Conservation (phyloP, 768 basidiomycete species). For the Lactarius hatsudake region DNA sequence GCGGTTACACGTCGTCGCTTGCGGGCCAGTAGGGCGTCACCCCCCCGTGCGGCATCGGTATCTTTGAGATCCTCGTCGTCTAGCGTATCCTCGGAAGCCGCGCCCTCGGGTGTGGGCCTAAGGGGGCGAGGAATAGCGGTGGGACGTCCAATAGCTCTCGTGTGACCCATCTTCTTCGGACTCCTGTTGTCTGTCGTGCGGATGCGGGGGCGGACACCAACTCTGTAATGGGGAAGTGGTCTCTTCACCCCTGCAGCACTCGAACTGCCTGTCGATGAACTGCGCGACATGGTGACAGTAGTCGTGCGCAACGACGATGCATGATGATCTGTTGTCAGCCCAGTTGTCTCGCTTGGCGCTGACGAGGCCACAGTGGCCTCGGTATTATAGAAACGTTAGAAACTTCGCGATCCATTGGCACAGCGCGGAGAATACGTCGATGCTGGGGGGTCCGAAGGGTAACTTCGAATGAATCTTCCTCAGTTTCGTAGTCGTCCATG, state of each 20-base stretch:
- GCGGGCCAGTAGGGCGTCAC: conserved; percentile 10
- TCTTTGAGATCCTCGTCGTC: conserved; percentile 22
- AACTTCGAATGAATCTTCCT: conserved; percentile 63
- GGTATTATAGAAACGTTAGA: conserved; percentile 24
- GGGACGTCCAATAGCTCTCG: conserved; percentile 12
- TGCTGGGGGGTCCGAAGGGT: conserved; percentile 63
- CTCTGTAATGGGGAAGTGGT: conserved; percentile 26
- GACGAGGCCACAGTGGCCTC: conserved; percentile 30
- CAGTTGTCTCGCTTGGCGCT: conserved; percentile 28
- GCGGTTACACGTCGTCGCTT: conserved; percentile 23
- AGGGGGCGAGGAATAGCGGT: conserved; percentile 13
- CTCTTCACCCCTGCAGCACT: conserved; percentile 33
- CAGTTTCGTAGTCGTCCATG: conserved; percentile 38
- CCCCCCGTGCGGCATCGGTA: background rate
- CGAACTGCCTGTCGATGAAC: conserved; percentile 26
- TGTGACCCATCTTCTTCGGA: conserved; percentile 10
- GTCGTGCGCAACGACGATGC: conserved; percentile 34
- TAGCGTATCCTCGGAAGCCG: conserved; percentile 25
- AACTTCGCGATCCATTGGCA: conserved; percentile 25
- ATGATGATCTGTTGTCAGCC: conserved; percentile 34
- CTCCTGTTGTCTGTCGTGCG: conserved; percentile 10
- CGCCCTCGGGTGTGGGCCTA: conserved; percentile 10
- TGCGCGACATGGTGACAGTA: conserved; percentile 30
- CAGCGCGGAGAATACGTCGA: conserved; percentile 28
- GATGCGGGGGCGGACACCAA: conserved; percentile 16